Conservation (phyloP, 2,329 filamentous ascomycete genomes). For the Ceratocystis diversiconidia region DNA sequence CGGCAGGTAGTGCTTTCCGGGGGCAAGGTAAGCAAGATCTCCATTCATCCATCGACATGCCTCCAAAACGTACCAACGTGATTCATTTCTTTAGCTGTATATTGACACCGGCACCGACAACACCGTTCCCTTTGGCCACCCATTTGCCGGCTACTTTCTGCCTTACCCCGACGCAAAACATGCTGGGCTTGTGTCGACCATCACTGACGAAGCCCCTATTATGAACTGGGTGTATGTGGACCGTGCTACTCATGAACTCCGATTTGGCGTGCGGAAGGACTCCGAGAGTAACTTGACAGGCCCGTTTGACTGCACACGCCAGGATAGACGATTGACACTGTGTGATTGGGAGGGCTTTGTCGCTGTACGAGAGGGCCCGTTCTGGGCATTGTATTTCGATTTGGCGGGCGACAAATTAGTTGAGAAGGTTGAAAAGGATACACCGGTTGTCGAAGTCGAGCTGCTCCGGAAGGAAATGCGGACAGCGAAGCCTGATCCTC, state of each 20-base stretch:
- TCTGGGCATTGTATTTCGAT: conserved; percentile 37
- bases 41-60: neutral
- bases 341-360: conserved; percentile 37
- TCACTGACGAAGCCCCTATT: conserved; percentile 35
- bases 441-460: conserved; percentile 41
- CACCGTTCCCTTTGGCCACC: conserved; percentile 30
- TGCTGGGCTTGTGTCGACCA: conserved; percentile 35
- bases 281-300: conserved; percentile 33
- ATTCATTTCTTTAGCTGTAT: conserved; percentile 22
- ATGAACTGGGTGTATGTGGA: conserved; percentile 39
- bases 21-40: conserved; percentile 26
- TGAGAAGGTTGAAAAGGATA: conserved; percentile 33
- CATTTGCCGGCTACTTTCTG: conserved; percentile 42
- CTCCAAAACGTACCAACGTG: neutral
- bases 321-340: conserved; percentile 36
- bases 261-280: conserved; percentile 31
- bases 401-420: conserved; percentile 32
- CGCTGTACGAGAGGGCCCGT: conserved; percentile 31
- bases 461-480: conserved; percentile 34
- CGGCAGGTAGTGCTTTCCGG: conserved; percentile 33
- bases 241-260: conserved; percentile 32
- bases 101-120: conserved; percentile 30
- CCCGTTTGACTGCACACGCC: conserved; percentile 38
- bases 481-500: conserved; percentile 14
- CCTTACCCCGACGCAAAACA: conserved; percentile 40